phyloP scores from a whole-genome alignment of 805 yeast genomes.

The Hanseniaspora guilliermondii region DNA sequence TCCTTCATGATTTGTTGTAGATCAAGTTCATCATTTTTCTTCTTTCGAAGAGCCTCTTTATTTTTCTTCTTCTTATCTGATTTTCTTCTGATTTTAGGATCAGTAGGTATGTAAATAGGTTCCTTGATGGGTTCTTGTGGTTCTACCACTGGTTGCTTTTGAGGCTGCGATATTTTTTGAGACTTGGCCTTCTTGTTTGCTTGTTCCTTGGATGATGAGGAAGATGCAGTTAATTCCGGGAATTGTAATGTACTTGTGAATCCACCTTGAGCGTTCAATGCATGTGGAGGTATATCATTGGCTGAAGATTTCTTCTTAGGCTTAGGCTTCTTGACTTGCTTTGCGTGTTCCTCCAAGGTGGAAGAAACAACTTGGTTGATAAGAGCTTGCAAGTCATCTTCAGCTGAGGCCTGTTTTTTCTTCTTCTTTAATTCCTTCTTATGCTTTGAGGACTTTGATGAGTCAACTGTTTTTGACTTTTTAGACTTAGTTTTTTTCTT shows the following conservation, averaged over 20 bases:
- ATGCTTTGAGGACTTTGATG: constrained; percentile 8
- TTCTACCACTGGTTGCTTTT: neutral
- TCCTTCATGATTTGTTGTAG: constrained; percentile 64
- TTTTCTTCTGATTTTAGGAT: constrained; percentile 7
- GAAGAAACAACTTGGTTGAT: constrained; percentile 26
- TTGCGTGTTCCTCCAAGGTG: constrained; percentile 27
- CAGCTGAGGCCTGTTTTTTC: constrained; percentile 12
- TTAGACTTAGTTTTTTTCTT: constrained; percentile 17
- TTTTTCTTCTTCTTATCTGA: constrained; percentile 1
- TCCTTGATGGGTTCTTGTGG: neutral
- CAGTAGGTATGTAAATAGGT: neutral
- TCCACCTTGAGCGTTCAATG: constrained; percentile 9
- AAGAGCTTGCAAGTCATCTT: constrained; percentile 23
- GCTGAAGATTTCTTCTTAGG: neutral
- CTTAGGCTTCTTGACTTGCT: constrained; percentile 17
- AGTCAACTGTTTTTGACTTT: constrained; percentile 16
- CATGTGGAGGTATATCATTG: constrained; percentile 1
- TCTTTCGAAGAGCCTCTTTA: neutral
- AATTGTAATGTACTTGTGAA: constrained; percentile 4
- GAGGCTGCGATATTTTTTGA: neutral
- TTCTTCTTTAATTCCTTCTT: constrained; percentile 14
- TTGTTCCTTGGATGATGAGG: neutral
- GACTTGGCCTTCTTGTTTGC: neutral
- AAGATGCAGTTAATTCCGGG: neutral
- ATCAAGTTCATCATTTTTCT: constrained; percentile 39